Evolutionary conservation across 139 green algal species (phyloP), one percentile per base, ranked within the genome.

Genomic region (Axilococcus clingmanii): DNA sequence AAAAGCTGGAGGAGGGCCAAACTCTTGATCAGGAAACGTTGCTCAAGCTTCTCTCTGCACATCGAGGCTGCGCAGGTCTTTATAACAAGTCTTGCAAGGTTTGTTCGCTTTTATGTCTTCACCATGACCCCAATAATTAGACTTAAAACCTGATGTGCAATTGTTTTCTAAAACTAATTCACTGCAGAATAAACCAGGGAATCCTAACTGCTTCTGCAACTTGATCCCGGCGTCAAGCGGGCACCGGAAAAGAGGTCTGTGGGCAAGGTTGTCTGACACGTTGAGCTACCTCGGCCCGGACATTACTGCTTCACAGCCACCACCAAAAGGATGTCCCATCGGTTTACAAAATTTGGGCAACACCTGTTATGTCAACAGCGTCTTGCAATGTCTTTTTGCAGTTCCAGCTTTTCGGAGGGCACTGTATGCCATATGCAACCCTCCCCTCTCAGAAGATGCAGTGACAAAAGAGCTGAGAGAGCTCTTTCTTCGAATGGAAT

Each of bases 291-390:
- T 88, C n/a, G 79, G 77, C n/a, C n/a, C n/a, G n/a, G n/a, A n/a
- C n/a, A n/a, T n/a, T n/a, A n/a, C n/a, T n/a, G n/a, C n/a, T n/a
- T n/a, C n/a, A n/a, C n/a, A n/a, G n/a, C n/a, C n/a, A n/a, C n/a
- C n/a, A n/a, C n/a, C n/a, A n/a, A n/a, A n/a, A n/a, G n/a, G n/a
- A 35, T 9, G 28, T 15, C 84, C 82, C 0, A 66, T 63, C 14
- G 86, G 86, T 0, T 60, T 95, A 35, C 61, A 59, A 44, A 95
- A 95, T 66, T 68, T 93, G 11, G 86, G 84, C 37, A 86, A 86
- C 67, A 93, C 84, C 4, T 95, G 86, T 76, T 95, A 95, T 58
- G 74, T 84, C 7, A 92, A 89, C 61, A 71, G 56, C 11, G 82
- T 79, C 23, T 66, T 94, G 41, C 86, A 95, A 69, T 85, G 79